Percentiles rank a stretch among this genome's conserved stretches.
phyloP scores from a whole-genome alignment of 1,284 basidiomycete genomes.

The Leccinum solheimii region DNA sequence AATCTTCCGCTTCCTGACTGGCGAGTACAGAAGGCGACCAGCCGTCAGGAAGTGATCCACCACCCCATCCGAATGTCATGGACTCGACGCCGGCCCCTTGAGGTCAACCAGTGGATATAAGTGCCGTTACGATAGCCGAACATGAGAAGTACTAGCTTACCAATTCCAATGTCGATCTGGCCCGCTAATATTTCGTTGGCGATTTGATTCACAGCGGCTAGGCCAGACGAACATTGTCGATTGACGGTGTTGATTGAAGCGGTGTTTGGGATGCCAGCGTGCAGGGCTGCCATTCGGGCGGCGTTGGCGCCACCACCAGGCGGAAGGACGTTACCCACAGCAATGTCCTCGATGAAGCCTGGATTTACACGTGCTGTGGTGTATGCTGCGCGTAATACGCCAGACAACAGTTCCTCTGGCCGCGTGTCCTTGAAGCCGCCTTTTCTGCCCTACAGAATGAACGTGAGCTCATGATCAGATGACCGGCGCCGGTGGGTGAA shows the following conservation, averaged over 20 bases:
- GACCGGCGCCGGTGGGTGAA: neutral
- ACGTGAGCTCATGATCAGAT: slow-evolving; percentile 13
- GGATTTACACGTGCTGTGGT: slow-evolving; percentile 72
- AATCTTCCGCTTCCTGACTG: slow-evolving; percentile 85
- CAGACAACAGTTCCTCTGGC: slow-evolving; percentile 88
- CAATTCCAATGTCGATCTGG: slow-evolving; percentile 92
- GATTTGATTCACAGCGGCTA: slow-evolving; percentile 88
- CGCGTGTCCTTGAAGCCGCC: slow-evolving; percentile 94
- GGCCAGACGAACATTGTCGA: slow-evolving; percentile 92
- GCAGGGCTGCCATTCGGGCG: slow-evolving; percentile 93
- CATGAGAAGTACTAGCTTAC: slow-evolving; percentile 42
- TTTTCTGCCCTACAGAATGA: slow-evolving; percentile 65
- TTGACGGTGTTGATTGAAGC: slow-evolving; percentile 87
- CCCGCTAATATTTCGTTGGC: slow-evolving; percentile 85
- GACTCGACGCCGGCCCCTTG: slow-evolving; percentile 92
- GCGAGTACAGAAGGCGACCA: slow-evolving; percentile 82
- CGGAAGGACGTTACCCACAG: slow-evolving; percentile 93
- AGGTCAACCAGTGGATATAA: slow-evolving; percentile 8
- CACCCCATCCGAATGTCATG: slow-evolving; percentile 88
- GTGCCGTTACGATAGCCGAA: neutral
- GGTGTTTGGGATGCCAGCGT: slow-evolving; percentile 88
- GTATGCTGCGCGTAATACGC: slow-evolving; percentile 76
- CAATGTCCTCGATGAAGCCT: slow-evolving; percentile 83
- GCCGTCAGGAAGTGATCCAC: slow-evolving; percentile 67
- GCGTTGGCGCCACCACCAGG: slow-evolving; percentile 87